Conservation (phyloP, 2,329 filamentous ascomycete genomes). For the Ceratocystis diversiconidia region DNA sequence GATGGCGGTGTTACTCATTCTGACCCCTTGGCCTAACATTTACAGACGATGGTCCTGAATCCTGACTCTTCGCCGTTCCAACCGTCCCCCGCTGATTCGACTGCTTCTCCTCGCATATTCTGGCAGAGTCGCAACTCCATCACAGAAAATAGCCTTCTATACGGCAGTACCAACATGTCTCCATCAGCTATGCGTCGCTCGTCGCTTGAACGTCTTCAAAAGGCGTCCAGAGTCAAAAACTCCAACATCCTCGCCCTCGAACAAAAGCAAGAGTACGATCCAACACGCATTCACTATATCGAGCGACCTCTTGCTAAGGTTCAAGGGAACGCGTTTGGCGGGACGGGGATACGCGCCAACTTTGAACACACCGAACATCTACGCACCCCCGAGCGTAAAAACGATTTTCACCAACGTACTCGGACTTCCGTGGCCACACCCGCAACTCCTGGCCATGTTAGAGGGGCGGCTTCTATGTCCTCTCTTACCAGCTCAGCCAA, state of each 20-base stretch:
- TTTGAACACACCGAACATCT: slow-evolving; percentile 23
- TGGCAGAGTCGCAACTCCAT: slow-evolving; percentile 69
- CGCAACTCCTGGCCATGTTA: slow-evolving; percentile 17
- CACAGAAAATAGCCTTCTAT: slow-evolving; percentile 57
- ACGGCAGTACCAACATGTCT: slow-evolving; percentile 38
- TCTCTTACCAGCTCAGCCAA: slow-evolving; percentile 6
- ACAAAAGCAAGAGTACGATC: slow-evolving; percentile 85
- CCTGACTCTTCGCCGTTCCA: slow-evolving; percentile 74
- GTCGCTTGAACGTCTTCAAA: slow-evolving; percentile 90
- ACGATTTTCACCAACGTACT: slow-evolving; percentile 30
- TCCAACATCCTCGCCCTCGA: slow-evolving; percentile 93
- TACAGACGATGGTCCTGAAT: slow-evolving; percentile 51
- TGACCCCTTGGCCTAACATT: slow-evolving; percentile 6
- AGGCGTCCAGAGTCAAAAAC: slow-evolving; percentile 90
- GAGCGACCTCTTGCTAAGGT: slow-evolving; percentile 70
- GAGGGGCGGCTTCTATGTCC: slow-evolving; percentile 22
- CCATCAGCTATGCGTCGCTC: slow-evolving; percentile 65
- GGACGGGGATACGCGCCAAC: slow-evolving; percentile 39
- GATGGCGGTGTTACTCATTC: slow-evolving; percentile 17
- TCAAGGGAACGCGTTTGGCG: slow-evolving; percentile 56
- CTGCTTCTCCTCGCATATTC: slow-evolving; percentile 54
- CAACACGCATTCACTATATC: slow-evolving; percentile 57
- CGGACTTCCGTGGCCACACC: slow-evolving; percentile 32
- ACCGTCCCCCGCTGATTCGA: slow-evolving; percentile 54
- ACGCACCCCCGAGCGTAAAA: slow-evolving; percentile 24